These are phyloP conservation scores for sorghum (Sorghum bicolor) DNA, from an alignment of 176 grass and related monocot genomes.

Conservation along the genomic window DNA sequence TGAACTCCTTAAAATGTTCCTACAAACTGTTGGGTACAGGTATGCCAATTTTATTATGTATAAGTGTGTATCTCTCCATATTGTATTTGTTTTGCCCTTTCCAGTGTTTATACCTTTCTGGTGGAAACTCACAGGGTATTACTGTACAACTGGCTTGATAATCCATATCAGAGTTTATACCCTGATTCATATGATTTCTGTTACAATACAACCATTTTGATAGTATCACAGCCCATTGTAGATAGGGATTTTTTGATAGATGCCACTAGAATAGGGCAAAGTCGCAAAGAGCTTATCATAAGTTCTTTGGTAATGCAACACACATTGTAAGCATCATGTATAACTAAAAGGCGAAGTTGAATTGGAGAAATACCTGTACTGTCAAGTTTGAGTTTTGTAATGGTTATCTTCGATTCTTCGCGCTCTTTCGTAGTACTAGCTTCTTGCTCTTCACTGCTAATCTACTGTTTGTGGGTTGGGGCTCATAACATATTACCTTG, in stretches of 20 bases:
- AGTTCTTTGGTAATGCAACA: not conserved
- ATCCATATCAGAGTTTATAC: slow-evolving; percentile 7
- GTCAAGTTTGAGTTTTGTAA: not conserved
- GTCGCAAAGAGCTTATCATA: not conserved
- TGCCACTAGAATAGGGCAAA: not conserved
- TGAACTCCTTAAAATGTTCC: slow-evolving; percentile 96
- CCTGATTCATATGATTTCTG: not conserved
- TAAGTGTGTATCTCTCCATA: not conserved
- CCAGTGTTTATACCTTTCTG: not conserved
- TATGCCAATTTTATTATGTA: slow-evolving; percentile 33
- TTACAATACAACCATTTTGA: slow-evolving; percentile 21
- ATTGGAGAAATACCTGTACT: not conserved
- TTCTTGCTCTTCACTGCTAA: not conserved
- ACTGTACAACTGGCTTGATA: slow-evolving; percentile 1
- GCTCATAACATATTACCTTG: not conserved
- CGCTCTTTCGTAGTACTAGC: not conserved
- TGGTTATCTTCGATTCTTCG: not conserved
- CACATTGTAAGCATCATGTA: not conserved
- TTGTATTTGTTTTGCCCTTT: slow-evolving; percentile 5
- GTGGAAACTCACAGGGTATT: not conserved
- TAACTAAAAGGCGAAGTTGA: slow-evolving; percentile 9
- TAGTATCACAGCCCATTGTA: slow-evolving; percentile 7
- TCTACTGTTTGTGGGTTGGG: not conserved
- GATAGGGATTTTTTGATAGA: not conserved
- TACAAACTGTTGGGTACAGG: slow-evolving; percentile 80